Evolutionary conservation across 768 basidiomycete species (phyloP).

Genomic region (Crucibulum laeve): DNA sequence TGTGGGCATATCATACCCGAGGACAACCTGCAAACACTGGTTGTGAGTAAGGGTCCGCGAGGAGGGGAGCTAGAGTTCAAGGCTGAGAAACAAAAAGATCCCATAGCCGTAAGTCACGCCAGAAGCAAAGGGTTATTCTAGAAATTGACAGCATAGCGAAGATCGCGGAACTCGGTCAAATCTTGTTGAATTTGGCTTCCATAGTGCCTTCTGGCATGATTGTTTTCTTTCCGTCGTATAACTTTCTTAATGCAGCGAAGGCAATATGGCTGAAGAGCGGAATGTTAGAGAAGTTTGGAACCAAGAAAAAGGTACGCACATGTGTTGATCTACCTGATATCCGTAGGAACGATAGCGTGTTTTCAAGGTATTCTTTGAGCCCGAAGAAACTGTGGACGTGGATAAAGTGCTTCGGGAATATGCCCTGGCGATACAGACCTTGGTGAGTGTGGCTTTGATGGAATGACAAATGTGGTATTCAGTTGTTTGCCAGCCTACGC

Average conservation of each 20-base stretch:
- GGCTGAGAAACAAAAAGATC: slow-evolving; percentile 66
- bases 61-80: slow-evolving; percentile 80
- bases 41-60: slow-evolving; percentile 70
- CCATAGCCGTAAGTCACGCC: slow-evolving; percentile 52
- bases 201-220: slow-evolving; percentile 86
- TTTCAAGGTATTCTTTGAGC: slow-evolving; percentile 83
- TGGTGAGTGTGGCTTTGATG: slow-evolving; percentile 6
- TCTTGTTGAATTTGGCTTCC: slow-evolving; percentile 73
- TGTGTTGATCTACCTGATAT: no score
- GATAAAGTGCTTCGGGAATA: slow-evolving; percentile 77
- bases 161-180: slow-evolving; percentile 81
- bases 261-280: slow-evolving; percentile 62
- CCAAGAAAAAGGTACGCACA: slow-evolving; percentile 79
- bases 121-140: no score
- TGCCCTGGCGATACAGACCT: slow-evolving; percentile 37
- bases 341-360: slow-evolving; percentile 1
- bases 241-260: slow-evolving; percentile 67
- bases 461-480: neutral
- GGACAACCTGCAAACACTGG: slow-evolving; percentile 70
- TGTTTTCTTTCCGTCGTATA: slow-evolving; percentile 92
- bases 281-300: slow-evolving; percentile 52
- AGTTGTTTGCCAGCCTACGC: slow-evolving; percentile 4
- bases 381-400: slow-evolving; percentile 65
- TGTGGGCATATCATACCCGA: slow-evolving; percentile 91
- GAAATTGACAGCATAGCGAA: no score